These are phyloP conservation scores for Carpinus viminea DNA, from an alignment of 306 rosid species.

Conservation along the genomic window DNA sequence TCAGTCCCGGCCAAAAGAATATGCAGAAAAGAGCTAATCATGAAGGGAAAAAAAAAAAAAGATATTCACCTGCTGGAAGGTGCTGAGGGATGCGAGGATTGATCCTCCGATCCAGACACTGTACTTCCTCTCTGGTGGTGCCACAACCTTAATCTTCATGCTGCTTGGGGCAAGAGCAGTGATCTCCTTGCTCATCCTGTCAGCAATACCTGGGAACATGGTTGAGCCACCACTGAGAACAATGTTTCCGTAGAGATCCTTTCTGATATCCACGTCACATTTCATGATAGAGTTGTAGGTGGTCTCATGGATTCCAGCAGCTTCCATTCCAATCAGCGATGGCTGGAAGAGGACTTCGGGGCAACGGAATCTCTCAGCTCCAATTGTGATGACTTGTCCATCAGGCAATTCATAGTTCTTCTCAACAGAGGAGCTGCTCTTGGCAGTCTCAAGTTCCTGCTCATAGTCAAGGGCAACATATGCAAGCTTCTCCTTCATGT, in stretches of 20 bases:
- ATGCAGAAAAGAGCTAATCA: background rate
- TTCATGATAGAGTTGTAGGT: constrained; percentile 98
- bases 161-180: constrained; percentile 99
- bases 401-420: constrained; percentile 94
- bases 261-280: constrained; percentile 98
- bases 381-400: constrained; percentile 92
- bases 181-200: constrained; percentile 98
- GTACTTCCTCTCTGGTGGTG: constrained; percentile 97
- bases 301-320: constrained; percentile 97
- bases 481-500: constrained; percentile 98
- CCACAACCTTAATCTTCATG: constrained; percentile 99
- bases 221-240: constrained; percentile 99
- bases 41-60: background rate
- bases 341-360: constrained; percentile 99
- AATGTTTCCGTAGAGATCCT: constrained; percentile 90
- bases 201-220: constrained; percentile 98
- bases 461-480: constrained; percentile 93
- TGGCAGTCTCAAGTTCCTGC: constrained; percentile 95
- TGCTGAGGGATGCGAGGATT: constrained; percentile 97
- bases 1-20: constrained; percentile 21
- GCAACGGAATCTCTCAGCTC: constrained; percentile 97
- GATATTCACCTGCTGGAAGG: constrained; percentile 89
- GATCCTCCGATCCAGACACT: constrained; percentile 99
- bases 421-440: constrained; percentile 94
- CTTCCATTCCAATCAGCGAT: constrained; percentile 98